Percentiles rank a stretch among this genome's conserved stretches.
Evolutionary conservation across 176 grass and related monocot species (phyloP).

Genomic region (Calamus simplicifolius): DNA sequence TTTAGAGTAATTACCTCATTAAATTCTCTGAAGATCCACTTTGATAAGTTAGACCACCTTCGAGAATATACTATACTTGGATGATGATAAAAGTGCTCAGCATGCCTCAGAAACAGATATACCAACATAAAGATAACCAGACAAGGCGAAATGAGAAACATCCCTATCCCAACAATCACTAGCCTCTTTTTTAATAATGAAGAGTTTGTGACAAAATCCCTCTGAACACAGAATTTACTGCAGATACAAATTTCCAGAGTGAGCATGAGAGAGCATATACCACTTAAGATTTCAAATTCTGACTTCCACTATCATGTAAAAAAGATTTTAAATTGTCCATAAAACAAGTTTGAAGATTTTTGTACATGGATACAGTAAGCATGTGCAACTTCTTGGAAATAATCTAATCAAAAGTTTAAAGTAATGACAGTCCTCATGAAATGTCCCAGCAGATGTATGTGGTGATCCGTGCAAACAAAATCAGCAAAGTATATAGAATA

Average conservation of each 20-base stretch:
- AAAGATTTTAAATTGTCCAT: no score
- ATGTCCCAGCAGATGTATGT: no score
- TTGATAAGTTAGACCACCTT: conserved; percentile 94
- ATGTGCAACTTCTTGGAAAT: no score
- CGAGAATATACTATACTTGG: conserved; percentile 90
- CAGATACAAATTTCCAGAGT: neutral
- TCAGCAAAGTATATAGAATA: no score
- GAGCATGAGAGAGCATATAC: no score
- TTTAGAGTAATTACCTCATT: conserved; percentile 63
- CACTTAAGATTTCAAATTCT: no score
- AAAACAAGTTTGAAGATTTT: no score
- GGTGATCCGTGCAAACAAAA: no score
- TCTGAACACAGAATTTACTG: conserved; percentile 94
- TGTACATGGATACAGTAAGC: no score
- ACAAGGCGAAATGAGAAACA: conserved; percentile 88
- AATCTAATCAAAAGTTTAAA: no score
- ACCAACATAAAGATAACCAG: conserved; percentile 89
- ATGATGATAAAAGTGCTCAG: conserved; percentile 92
- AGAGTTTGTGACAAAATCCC: conserved; percentile 75
- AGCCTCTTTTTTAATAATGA: conserved; percentile 65
- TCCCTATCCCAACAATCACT: conserved; percentile 63
- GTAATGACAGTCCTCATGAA: no score
- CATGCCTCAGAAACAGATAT: conserved; percentile 86
- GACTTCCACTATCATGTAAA: no score
- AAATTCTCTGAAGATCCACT: conserved; percentile 96